Evolutionary conservation across 179 eudicot species (phyloP), one percentile per base, ranked within the genome.

Genomic region (Spergularia azorica): DNA sequence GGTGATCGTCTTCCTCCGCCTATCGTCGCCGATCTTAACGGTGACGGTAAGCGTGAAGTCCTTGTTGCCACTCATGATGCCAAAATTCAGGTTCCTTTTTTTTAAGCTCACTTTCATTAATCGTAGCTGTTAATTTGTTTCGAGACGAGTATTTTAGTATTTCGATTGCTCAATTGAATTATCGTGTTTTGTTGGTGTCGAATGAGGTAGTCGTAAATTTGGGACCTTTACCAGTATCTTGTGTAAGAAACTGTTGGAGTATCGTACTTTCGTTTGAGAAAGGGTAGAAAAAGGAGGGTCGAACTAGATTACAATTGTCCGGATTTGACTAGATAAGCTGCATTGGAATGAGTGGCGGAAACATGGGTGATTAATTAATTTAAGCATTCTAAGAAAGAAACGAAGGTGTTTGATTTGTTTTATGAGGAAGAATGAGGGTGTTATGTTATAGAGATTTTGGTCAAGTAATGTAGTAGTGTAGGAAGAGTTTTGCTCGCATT

Each of bases 1-100:
- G 98, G 84, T 0, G 99, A 94, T 26, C 97, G 99, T 36, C 96
- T 96, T 63, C 99, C 99, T 39, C 98, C 98, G 1, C 99, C 99
- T 0, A 73, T 96, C 39, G 92, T 96, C 3, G 85, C 97, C 52
- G 99, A 96, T 94, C 92, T 96, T 58, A 96, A 96, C 26, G 98
- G 98, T 17, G 99, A 96, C 55, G 99, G 99, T 12, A 91, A 83
- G 76, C 83, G 78, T 38, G 99, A 96, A 84, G 84, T 96, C 55
- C 92, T 96, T 18, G 87, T 95, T 51, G 99, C 99, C 32, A 96
- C 99, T 75, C 89, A 90, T 51, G 99, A 96, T 74, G 96, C 99
- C 74, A 95, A 90, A 87, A 91, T 96, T 81, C 99, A 91, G 97
- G 98, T 95, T 15, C 15, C 59, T 79, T 51, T 48, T n/a, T 1